phyloP scores from a whole-genome alignment of 2,329 filamentous ascomycete genomes.

The Arthrinium puccinioides region DNA sequence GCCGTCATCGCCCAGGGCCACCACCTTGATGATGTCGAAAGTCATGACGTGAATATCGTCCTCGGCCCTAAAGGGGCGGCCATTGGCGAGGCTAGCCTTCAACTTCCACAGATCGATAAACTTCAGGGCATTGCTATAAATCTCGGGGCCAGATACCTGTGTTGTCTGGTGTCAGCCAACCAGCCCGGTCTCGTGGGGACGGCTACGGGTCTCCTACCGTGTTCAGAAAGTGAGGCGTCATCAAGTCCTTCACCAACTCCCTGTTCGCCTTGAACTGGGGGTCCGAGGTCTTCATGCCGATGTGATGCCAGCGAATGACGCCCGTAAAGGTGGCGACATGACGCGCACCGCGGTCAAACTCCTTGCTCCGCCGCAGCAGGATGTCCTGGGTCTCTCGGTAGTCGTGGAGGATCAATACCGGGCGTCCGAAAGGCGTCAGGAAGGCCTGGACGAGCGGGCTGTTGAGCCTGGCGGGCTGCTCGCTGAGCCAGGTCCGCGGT shows the following conservation, averaged over 20 bases:
- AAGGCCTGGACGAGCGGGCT: constrained; percentile 25
- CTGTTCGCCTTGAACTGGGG: constrained; percentile 21
- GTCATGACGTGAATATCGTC: constrained; percentile 22
- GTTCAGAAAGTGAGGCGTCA: constrained; percentile 27
- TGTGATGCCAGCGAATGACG: constrained; percentile 18
- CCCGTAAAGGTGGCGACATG: constrained; percentile 12
- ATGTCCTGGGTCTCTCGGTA: constrained; percentile 25
- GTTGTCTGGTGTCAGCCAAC: not conserved
- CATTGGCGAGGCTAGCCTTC: constrained; percentile 18
- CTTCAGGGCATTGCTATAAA: constrained; percentile 19
- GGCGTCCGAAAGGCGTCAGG: constrained; percentile 20
- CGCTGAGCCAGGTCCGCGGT: constrained; percentile 5
- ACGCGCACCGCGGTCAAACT: constrained; percentile 22
- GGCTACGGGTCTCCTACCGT: constrained; percentile 1
- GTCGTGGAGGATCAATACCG: constrained; percentile 24
- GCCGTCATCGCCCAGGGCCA: constrained; percentile 18
- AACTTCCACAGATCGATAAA: constrained; percentile 25
- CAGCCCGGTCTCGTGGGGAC: not conserved
- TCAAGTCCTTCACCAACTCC: constrained; percentile 25
- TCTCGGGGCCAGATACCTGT: constrained; percentile 23
- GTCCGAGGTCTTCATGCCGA: constrained; percentile 22
- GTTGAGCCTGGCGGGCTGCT: constrained; percentile 8
- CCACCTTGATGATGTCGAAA: constrained; percentile 25
- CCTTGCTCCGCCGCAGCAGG: constrained; percentile 18
- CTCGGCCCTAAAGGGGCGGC: constrained; percentile 20